Evolutionary conservation across 2,329 filamentous ascomycete genomes (phyloP), one percentile per base, ranked within the genome.

Genomic region (Byssoonygena ceratinophila): DNA sequence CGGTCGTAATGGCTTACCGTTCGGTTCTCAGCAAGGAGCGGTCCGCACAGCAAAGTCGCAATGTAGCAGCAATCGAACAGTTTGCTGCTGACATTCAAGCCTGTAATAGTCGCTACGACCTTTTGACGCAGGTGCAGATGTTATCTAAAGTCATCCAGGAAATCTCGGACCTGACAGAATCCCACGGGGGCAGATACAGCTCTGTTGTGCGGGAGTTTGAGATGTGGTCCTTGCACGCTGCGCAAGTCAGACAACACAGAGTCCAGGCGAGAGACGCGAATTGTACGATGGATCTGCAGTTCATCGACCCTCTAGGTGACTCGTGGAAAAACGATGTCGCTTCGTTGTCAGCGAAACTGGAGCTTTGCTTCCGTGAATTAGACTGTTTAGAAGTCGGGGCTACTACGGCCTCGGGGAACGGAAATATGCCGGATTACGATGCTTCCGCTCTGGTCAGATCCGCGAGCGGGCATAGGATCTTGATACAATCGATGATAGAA

Each of bases 61-160:
- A 71, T 55, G 55, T 59, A 22, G 65, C 68, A 50, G 66, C 69
- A 6, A 52, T 72, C 32, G 52, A 57, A 23, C 50, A 56, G 46
- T 71, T 68, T 65, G 56, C 64, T 11, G 61, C 63, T 20, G 68
- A 68, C 53, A 62, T 59, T 32, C 56, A 48, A 27, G 60, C 63
- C 14, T 58, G 62, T 50, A 59, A 55, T 46, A 61, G 62, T 7
- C 59, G 59, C 6, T 59, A 63, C 27, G 60, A 59, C 5, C 68
- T 70, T 51, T 48, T 62, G 1, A 63, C 63, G 45, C 68, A 72
- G 51, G 63, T 71, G 20, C 68, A 69, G 50, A 59, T 61, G 18
- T 58, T 72, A 18, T 72, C 70, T 2, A 65, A 64, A 22, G 55
- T 69, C n/a, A 55, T 68, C 5, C 68, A 70, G 55, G 68, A 71